These are phyloP conservation scores for Globisporangium polare DNA, from an alignment of 352 stramenopile species.

Conservation along the genomic window DNA sequence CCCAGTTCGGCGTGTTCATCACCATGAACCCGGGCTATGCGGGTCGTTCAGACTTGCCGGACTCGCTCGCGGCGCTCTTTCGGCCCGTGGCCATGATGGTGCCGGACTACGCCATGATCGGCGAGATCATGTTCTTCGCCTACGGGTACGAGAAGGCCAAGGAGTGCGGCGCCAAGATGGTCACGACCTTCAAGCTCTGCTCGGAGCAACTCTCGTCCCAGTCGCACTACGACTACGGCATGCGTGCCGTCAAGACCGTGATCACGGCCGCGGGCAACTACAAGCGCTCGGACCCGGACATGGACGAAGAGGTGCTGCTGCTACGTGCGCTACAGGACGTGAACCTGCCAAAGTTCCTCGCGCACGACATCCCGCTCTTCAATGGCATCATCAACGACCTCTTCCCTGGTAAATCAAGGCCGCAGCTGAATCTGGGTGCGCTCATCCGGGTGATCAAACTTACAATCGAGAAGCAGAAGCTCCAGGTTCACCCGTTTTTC, in stretches of 20 bases:
- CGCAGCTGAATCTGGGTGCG: constrained; percentile 89
- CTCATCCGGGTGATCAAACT: constrained; percentile 86
- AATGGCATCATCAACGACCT: constrained; percentile 93
- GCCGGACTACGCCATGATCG: constrained; percentile 94
- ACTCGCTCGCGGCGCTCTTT: constrained; percentile 94
- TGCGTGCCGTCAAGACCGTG: constrained; percentile 95
- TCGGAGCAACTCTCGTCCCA: constrained; percentile 94
- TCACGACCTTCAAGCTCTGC: constrained; percentile 95
- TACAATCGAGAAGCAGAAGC: constrained; percentile 71
- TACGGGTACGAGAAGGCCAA: constrained; percentile 93
- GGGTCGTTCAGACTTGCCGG: constrained; percentile 91
- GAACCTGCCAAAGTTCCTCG: constrained; percentile 95
- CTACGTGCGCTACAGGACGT: constrained; percentile 92
- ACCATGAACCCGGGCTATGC: constrained; percentile 97
- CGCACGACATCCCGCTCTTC: constrained; percentile 94
- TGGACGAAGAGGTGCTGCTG: constrained; percentile 92
- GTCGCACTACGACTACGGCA: constrained; percentile 96
- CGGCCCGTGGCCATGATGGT: constrained; percentile 97
- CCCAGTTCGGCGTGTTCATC: constrained; percentile 94
- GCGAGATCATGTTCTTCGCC: constrained; percentile 96
- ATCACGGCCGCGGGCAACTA: constrained; percentile 94
- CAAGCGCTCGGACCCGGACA: constrained; percentile 91
- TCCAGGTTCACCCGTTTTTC: constrained; percentile 91
- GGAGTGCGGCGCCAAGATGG: constrained; percentile 94
- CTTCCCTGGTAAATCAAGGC: constrained; percentile 88